These are phyloP conservation scores for Corylus heterophylla DNA, from an alignment of 306 rosid species.

Conservation along the genomic window DNA sequence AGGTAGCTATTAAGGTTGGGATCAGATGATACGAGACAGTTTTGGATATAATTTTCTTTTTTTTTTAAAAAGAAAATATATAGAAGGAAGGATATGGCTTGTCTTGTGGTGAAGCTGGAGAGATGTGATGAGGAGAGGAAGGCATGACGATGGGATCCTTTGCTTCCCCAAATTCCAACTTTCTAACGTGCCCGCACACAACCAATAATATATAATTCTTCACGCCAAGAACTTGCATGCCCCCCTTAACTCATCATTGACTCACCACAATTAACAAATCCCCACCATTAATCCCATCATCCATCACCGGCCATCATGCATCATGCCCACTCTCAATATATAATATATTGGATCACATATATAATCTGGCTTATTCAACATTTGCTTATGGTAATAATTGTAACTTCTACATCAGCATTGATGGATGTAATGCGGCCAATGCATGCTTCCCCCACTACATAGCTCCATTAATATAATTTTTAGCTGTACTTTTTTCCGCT, in stretches of 20 bases:
- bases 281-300: not conserved
- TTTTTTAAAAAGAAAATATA: not conserved
- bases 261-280: conserved; percentile 1
- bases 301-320: not conserved
- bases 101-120: conserved; percentile 18
- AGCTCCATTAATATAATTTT: too few species aligned
- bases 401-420: too few species aligned
- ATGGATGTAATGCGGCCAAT: too few species aligned
- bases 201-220: conserved; percentile 5
- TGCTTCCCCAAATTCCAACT: conserved; percentile 19
- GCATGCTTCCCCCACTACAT: too few species aligned
- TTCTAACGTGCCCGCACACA: conserved; percentile 42
- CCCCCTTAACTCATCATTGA: conserved; percentile 11
- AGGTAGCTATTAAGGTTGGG: not conserved
- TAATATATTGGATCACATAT: too few species aligned
- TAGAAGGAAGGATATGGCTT: not conserved
- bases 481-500: too few species aligned
- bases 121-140: conserved; percentile 6
- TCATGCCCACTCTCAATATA: too few species aligned
- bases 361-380: too few species aligned
- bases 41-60: not conserved
- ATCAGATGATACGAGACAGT: not conserved
- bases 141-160: conserved; percentile 18
- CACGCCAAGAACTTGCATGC: conserved; percentile 21
- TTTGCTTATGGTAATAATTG: too few species aligned